These are phyloP conservation scores for Tricholoma flavovirens DNA, from an alignment of 768 basidiomycete species.

Conservation along the genomic window DNA sequence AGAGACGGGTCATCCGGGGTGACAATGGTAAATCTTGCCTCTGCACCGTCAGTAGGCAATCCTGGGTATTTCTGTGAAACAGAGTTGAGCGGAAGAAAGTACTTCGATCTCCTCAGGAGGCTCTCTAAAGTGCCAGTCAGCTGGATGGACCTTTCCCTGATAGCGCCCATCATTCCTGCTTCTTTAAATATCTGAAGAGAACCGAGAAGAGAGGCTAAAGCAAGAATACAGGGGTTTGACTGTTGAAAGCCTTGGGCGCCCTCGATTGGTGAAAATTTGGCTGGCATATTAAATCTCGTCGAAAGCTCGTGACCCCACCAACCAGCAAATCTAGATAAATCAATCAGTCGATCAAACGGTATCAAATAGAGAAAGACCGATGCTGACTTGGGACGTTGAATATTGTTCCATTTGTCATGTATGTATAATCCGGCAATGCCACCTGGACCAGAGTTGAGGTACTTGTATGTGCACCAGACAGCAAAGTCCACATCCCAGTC, in stretches of 20 bases:
- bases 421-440: conserved; percentile 94
- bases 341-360: conserved; percentile 10
- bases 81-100: conserved; percentile 48
- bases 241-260: conserved; percentile 96
- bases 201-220: conserved; percentile 75
- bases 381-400: conserved; percentile 57
- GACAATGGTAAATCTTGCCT: conserved; percentile 80
- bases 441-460: conserved; percentile 93
- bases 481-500: conserved; percentile 97
- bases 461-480: conserved; percentile 99
- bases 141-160: conserved; percentile 63
- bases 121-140: conserved; percentile 71
- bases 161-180: conserved; percentile 64
- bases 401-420: conserved; percentile 74
- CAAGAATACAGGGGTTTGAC: conserved; percentile 87
- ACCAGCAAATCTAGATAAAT: conserved; percentile 65
- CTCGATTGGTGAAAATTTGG: conserved; percentile 71
- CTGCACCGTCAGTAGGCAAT: conserved; percentile 16
- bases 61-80: conserved; percentile 24
- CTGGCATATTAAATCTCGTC: conserved; percentile 90
- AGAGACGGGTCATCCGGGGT: conserved; percentile 65
- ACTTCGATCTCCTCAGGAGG: conserved; percentile 54
- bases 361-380: conserved; percentile 11
- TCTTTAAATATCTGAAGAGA: conserved; percentile 76
- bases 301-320: conserved; percentile 96